Conservation (phyloP, 805 yeast species). For the Zygosaccharomyces gambellarensis region DNA sequence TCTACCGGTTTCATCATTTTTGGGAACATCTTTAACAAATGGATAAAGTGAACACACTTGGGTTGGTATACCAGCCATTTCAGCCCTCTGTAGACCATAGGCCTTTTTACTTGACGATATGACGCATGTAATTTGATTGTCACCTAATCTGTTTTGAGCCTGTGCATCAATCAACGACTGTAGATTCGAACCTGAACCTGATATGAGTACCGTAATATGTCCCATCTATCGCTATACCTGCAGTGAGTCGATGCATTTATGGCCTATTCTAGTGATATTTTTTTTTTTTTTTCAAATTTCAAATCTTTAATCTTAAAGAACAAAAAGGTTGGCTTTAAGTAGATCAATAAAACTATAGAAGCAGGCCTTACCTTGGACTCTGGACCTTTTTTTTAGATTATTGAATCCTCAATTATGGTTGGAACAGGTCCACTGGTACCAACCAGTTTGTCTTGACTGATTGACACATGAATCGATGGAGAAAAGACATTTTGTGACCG, state of each 20-base stretch:
- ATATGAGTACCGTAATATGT: constrained; percentile 63
- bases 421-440: not conserved
- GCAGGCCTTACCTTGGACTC: not conserved
- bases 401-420: not conserved
- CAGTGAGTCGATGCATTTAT: not conserved
- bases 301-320: not conserved
- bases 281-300: constrained; percentile 2
- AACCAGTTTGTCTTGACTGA: not conserved
- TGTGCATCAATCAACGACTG: constrained; percentile 88
- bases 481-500: not conserved
- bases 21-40: constrained; percentile 72
- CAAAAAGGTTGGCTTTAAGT: not conserved
- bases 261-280: not conserved
- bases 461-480: not conserved
- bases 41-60: constrained; percentile 62
- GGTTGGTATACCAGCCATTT: constrained; percentile 63
- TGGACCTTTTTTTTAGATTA: not conserved
- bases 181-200: constrained; percentile 93
- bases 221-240: constrained; percentile 3
- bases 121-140: constrained; percentile 64
- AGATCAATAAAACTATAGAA: not conserved
- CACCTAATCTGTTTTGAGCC: constrained; percentile 34
- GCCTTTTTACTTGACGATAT: constrained; percentile 85
- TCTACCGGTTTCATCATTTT: constrained; percentile 58
- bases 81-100: constrained; percentile 79